phyloP scores from a whole-genome alignment of 2,329 filamentous ascomycete genomes.

The Aphanocladium album region DNA sequence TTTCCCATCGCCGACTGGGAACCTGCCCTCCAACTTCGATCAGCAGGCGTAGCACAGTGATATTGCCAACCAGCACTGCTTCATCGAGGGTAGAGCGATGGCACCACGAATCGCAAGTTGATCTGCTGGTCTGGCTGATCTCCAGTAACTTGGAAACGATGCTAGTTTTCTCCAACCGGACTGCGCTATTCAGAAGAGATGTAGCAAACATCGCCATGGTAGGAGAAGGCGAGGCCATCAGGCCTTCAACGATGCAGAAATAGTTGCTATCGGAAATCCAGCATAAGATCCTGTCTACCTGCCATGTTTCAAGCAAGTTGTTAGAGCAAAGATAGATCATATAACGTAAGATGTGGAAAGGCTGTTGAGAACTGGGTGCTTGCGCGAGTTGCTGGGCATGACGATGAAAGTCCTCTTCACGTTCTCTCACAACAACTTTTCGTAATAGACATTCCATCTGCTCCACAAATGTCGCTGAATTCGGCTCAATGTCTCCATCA shows the following conservation, averaged over 20 bases:
- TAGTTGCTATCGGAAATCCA: not conserved
- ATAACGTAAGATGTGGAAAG: not conserved
- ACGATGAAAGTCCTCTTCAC: not conserved
- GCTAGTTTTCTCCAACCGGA: not conserved
- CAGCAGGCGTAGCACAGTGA: no score
- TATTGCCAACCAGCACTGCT: no score
- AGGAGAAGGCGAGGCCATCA: not conserved
- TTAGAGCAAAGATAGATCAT: not conserved
- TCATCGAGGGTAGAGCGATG: no score
- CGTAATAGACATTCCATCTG: not conserved
- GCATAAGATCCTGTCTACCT: not conserved
- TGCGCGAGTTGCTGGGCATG: not conserved
- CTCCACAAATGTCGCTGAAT: not conserved
- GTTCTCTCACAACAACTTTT: not conserved
- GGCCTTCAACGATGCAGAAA: not conserved
- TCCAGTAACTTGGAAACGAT: not conserved
- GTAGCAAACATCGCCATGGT: not conserved
- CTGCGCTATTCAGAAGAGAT: not conserved
- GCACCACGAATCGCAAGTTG: no score
- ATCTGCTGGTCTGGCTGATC: no score
- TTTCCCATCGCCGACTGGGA: no score
- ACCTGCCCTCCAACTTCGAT: no score
- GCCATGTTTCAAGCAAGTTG: not conserved
- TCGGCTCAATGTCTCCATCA: not conserved
- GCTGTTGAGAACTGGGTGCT: not conserved